These are phyloP conservation scores for Nannizziopsis arthrosporioides DNA, from an alignment of 2,329 filamentous ascomycete genomes.

Conservation along the genomic window DNA sequence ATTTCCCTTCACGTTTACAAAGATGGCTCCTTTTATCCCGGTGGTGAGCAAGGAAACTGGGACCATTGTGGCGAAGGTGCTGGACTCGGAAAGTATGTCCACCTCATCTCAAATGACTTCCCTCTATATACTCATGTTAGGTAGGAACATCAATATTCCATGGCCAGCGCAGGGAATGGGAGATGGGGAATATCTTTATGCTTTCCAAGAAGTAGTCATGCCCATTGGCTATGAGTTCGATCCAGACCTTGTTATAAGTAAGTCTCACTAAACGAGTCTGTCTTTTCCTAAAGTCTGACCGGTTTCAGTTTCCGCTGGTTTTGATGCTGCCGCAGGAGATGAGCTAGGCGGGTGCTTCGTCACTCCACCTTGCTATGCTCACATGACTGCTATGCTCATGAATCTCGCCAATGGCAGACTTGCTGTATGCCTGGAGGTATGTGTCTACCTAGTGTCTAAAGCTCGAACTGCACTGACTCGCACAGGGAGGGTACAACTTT, in stretches of 20 bases:
- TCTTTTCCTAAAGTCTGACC: constrained; percentile 12
- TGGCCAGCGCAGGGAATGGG: constrained; percentile 68
- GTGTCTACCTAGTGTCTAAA: not conserved
- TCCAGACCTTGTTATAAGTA: constrained; percentile 75
- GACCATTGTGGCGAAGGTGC: constrained; percentile 47
- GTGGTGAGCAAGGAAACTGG: constrained; percentile 46
- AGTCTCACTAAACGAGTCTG: constrained; percentile 14
- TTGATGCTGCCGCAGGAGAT: constrained; percentile 89
- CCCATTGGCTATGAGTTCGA: constrained; percentile 88
- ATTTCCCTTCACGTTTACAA: constrained; percentile 87
- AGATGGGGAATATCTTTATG: constrained; percentile 91
- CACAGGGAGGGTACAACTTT: constrained; percentile 77
- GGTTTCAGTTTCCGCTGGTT: constrained; percentile 66
- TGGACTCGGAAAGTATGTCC: constrained; percentile 44
- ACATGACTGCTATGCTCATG: constrained; percentile 99
- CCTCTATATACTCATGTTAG: constrained; percentile 3
- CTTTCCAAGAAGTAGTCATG: constrained; percentile 93
- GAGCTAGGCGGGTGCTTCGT: constrained; percentile 88
- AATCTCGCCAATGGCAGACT: constrained; percentile 80
- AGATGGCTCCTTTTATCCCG: constrained; percentile 74
- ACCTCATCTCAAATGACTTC: not conserved
- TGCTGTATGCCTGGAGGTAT: constrained; percentile 71
- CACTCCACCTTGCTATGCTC: constrained; percentile 79
- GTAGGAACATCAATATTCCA: constrained; percentile 55
- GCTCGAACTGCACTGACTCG: not conserved